Evolutionary conservation across 2,329 filamentous ascomycete species (phyloP).

Genomic region (Fusarium buharicum): DNA sequence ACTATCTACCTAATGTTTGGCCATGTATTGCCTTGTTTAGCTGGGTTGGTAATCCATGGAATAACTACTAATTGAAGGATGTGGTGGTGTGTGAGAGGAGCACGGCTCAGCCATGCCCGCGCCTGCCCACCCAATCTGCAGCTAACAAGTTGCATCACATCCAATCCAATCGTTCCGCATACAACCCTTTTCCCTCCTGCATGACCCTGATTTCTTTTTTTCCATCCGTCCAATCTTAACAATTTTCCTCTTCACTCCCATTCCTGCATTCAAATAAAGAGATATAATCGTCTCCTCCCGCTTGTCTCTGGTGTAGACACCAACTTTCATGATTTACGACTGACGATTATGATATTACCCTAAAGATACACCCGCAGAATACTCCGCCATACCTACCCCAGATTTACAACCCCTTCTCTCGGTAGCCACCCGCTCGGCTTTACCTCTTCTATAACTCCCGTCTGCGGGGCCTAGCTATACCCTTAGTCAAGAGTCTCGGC

Average conservation of each 20-base stretch:
- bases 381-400: constrained; percentile 3
- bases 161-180: constrained; percentile 23
- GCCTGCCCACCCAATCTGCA: constrained; percentile 32
- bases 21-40: no score
- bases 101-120: constrained; percentile 36
- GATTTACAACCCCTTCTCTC: constrained; percentile 3
- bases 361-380: constrained; percentile 1
- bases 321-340: constrained; percentile 8
- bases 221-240: constrained; percentile 26
- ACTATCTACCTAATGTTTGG: no score
- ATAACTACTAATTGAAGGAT: no score
- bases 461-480: neutral
- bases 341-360: constrained; percentile 14
- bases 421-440: neutral
- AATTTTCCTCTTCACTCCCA: constrained; percentile 10
- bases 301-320: constrained; percentile 3
- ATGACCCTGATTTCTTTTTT: constrained; percentile 14
- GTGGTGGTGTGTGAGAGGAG: constrained; percentile 16
- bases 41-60: no score
- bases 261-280: constrained; percentile 1
- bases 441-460: neutral
- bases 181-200: constrained; percentile 14
- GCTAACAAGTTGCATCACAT: constrained; percentile 26
- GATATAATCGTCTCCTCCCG: neutral
- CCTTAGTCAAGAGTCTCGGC: constrained; percentile 7